These are phyloP conservation scores for Silene vulgaris DNA, from an alignment of 179 eudicot species.

Conservation along the genomic window DNA sequence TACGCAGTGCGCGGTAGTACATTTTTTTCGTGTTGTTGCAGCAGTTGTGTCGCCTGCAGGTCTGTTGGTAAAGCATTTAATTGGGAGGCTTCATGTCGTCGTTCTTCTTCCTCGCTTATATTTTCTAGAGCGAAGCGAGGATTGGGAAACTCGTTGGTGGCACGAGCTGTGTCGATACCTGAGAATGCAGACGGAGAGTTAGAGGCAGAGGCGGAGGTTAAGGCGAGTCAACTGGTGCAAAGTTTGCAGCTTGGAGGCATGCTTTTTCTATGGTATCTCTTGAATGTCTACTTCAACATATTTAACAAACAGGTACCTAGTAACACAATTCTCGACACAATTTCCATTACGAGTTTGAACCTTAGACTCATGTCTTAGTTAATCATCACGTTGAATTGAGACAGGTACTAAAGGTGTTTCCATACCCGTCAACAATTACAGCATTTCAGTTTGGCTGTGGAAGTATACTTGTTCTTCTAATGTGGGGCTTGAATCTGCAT, in stretches of 20 bases:
- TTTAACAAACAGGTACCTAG: slow-evolving; percentile 32
- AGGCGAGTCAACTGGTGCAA: slow-evolving; percentile 8
- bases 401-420: slow-evolving; percentile 76
- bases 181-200: slow-evolving; percentile 25
- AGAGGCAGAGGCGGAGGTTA: slow-evolving; percentile 5
- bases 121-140: slow-evolving; percentile 9
- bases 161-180: slow-evolving; percentile 28
- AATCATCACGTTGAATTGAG: neutral
- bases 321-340: neutral
- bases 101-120: neutral
- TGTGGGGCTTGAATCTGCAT: slow-evolving; percentile 70
- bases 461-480: slow-evolving; percentile 43
- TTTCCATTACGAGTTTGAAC: no score
- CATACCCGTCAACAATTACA: slow-evolving; percentile 68
- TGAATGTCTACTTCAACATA: slow-evolving; percentile 35
- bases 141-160: slow-evolving; percentile 3
- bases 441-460: slow-evolving; percentile 77
- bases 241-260: slow-evolving; percentile 30
- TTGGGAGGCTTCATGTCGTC: slow-evolving; percentile 11
- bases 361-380: neutral
- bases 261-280: slow-evolving; percentile 34
- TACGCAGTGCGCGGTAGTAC: slow-evolving; percentile 6
- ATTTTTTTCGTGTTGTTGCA: neutral
- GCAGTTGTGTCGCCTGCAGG: neutral
- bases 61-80: slow-evolving; percentile 1